Conservation (phyloP, 1,284 basidiomycete genomes). For the Ganoderma lingzhi region DNA sequence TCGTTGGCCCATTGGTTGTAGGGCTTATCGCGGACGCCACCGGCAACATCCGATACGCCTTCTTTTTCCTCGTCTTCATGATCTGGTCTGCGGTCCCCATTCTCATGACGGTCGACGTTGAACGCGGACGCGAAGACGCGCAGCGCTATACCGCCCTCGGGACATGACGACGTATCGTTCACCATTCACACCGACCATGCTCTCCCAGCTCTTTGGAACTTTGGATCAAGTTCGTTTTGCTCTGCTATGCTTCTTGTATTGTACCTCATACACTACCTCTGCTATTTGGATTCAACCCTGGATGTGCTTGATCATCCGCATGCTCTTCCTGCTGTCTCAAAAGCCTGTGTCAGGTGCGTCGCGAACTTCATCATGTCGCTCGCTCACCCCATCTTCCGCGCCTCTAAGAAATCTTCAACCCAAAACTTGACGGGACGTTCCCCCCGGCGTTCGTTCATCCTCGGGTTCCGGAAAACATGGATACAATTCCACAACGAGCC, state of each 20-base stretch:
- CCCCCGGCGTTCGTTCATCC: not conserved
- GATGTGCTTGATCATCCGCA: not conserved
- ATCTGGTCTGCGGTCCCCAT: constrained; percentile 84
- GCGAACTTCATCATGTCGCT: not conserved
- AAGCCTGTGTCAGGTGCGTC: constrained; percentile 1
- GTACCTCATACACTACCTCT: not conserved
- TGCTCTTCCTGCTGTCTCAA: not conserved
- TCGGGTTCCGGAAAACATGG: constrained; percentile 11
- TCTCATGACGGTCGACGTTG: constrained; percentile 73
- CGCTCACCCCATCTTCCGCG: not conserved
- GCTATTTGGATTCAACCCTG: not conserved
- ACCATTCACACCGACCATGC: not conserved
- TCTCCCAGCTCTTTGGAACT: not conserved
- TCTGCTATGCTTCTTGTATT: not conserved
- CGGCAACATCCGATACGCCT: constrained; percentile 89
- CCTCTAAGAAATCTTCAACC: not conserved
- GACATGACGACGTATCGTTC: not conserved
- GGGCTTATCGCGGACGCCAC: constrained; percentile 87
- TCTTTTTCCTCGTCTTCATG: constrained; percentile 87
- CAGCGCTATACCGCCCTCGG: constrained; percentile 49
- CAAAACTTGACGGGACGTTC: constrained; percentile 10
- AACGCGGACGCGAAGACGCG: constrained; percentile 73
- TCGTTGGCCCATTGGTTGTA: constrained; percentile 88
- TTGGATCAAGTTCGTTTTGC: constrained; percentile 3
- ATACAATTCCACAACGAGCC: constrained; percentile 12